These are phyloP conservation scores for Phylloporus sp. DNA, from an alignment of 768 basidiomycete species.

Conservation along the genomic window DNA sequence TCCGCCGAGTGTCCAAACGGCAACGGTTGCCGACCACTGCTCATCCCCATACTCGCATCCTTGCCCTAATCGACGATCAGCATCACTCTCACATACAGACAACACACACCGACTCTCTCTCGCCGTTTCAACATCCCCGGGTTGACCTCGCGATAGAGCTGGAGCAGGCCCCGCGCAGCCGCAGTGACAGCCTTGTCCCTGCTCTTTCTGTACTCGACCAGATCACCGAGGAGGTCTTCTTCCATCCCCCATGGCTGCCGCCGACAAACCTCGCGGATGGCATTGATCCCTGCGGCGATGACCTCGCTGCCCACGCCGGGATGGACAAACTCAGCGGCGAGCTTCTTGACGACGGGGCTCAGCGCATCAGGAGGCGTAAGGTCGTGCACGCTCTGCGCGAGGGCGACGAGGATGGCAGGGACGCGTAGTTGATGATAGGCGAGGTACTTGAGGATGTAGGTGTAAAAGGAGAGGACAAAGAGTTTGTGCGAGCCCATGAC, in stretches of 20 bases:
- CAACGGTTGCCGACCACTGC: constrained; percentile 59
- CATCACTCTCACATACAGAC: neutral
- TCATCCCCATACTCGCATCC: constrained; percentile 76
- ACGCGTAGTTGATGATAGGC: constrained; percentile 88
- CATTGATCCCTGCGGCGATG: constrained; percentile 93
- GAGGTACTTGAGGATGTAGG: constrained; percentile 93
- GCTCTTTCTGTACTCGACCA: constrained; percentile 94
- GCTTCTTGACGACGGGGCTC: constrained; percentile 82
- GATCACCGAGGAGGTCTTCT: constrained; percentile 85
- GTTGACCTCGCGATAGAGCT: constrained; percentile 93
- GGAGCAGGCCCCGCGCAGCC: constrained; percentile 83
- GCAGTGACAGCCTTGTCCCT: constrained; percentile 89
- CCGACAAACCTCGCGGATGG: constrained; percentile 90
- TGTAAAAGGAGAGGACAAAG: constrained; percentile 91
- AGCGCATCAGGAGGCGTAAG: constrained; percentile 92
- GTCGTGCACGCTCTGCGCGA: constrained; percentile 94
- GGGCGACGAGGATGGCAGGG: constrained; percentile 87
- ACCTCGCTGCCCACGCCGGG: constrained; percentile 96
- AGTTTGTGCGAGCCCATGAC: constrained; percentile 93
- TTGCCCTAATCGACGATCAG: constrained; percentile 61
- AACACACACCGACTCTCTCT: constrained; percentile 59
- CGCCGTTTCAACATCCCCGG: constrained; percentile 86
- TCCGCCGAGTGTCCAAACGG: constrained; percentile 79
- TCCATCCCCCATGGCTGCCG: constrained; percentile 98
- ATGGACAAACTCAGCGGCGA: constrained; percentile 95